These are phyloP conservation scores for Coemansia sp. DNA, from an alignment of 192 early-diverging fungal genomes.

Conservation along the genomic window DNA sequence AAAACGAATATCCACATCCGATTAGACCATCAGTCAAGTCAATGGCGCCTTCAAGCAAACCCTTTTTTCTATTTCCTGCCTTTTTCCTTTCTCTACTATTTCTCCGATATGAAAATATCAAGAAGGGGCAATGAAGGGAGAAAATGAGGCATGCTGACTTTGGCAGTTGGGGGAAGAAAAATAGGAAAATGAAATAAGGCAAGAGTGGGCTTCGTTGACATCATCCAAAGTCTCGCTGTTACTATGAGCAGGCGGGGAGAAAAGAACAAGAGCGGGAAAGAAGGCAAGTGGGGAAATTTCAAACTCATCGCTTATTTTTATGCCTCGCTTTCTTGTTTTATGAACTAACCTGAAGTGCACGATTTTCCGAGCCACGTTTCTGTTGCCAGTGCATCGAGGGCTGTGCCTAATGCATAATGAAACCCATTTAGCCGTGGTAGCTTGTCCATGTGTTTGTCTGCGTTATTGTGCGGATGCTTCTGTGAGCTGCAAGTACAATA, in stretches of 20 bases:
- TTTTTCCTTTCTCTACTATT: no score
- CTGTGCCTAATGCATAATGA: background rate
- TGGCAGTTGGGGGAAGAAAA: background rate
- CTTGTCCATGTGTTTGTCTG: no score
- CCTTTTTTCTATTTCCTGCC: no score
- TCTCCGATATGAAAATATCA: no score
- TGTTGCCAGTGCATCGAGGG: background rate
- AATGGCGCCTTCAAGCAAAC: background rate
- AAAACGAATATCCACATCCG: background rate
- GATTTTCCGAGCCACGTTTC: slow-evolving; percentile 1
- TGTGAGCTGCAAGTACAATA: background rate
- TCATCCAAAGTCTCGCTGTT: background rate
- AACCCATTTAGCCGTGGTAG: slow-evolving; percentile 12
- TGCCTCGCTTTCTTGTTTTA: background rate
- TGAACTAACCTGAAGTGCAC: background rate
- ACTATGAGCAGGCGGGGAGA: background rate
- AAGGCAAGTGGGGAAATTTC: no score
- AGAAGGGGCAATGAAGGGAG: no score
- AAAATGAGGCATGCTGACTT: background rate
- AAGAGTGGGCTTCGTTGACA: background rate
- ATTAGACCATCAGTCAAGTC: background rate
- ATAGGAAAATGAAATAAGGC: background rate
- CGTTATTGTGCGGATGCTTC: no score
- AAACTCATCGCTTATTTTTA: background rate
- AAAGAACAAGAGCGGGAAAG: background rate